Conservation (phyloP, 2,329 filamentous ascomycete species). For the Drechslerella coelobrocha region DNA sequence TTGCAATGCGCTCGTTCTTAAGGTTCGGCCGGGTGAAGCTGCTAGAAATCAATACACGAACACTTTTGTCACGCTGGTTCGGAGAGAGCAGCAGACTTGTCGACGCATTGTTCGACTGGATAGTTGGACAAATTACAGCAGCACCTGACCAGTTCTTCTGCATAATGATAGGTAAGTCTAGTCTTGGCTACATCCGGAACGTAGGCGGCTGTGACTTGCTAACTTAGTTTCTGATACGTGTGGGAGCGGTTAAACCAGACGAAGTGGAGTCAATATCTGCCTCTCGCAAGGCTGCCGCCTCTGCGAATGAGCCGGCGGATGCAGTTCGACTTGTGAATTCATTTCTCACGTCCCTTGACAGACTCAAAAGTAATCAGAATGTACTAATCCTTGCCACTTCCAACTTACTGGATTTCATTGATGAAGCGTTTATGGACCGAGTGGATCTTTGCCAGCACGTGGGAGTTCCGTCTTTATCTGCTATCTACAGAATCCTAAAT, state of each 20-base stretch:
- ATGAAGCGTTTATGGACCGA: conserved; percentile 54
- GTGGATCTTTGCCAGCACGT: conserved; percentile 54
- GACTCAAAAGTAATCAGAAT: conserved; percentile 52
- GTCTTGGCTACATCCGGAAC: not conserved
- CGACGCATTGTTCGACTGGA: conserved; percentile 53
- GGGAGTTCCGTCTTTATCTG: conserved; percentile 50
- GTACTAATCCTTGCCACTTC: conserved; percentile 54
- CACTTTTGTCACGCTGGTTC: conserved; percentile 53
- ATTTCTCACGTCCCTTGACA: conserved; percentile 54
- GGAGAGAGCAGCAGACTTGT: conserved; percentile 54
- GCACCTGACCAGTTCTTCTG: conserved; percentile 32
- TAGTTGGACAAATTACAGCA: conserved; percentile 38
- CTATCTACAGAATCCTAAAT: conserved; percentile 53
- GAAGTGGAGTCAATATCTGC: conserved; percentile 54
- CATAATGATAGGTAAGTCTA: conserved; percentile 37
- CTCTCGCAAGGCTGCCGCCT: conserved; percentile 52
- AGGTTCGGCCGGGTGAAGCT: conserved; percentile 51
- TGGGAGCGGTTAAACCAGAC: conserved; percentile 41
- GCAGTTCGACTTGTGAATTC: conserved; percentile 55
- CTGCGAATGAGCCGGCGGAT: conserved; percentile 53
- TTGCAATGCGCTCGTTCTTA: conserved; percentile 54
- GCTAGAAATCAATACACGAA: conserved; percentile 54
- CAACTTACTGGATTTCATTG: conserved; percentile 53
- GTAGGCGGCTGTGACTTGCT: not conserved
- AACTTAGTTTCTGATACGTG: conserved; percentile 20